Evolutionary conservation across 2,329 filamentous ascomycete species (phyloP).

Genomic region (Clarireedia hainanense): DNA sequence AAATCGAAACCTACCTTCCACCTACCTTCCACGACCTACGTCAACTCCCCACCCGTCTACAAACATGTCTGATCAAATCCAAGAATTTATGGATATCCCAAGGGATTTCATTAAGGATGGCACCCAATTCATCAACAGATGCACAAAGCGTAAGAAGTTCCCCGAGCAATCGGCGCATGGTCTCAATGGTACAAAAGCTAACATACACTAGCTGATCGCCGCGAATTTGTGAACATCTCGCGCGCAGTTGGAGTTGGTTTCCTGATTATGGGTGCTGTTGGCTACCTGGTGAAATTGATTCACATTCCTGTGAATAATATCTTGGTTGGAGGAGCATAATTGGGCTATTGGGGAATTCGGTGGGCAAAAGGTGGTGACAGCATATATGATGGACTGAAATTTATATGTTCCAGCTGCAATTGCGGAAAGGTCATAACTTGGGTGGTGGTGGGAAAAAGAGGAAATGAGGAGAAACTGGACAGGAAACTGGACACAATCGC

Average conservation of each 20-base stretch:
- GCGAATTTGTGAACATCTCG: conserved; percentile 38
- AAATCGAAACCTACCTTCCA: neutral
- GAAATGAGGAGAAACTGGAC: neutral
- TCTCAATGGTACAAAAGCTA: neutral
- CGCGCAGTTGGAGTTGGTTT: conserved; percentile 45
- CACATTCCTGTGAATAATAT: conserved; percentile 48
- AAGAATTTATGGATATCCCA: conserved; percentile 48
- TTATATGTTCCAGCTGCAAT: too few species aligned
- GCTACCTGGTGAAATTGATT: conserved; percentile 44
- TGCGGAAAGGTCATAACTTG: too few species aligned
- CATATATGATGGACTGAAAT: neutral
- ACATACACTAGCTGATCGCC: conserved; percentile 29
- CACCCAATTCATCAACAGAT: conserved; percentile 35
- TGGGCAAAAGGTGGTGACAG: neutral
- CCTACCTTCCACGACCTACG: neutral
- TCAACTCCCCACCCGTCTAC: neutral
- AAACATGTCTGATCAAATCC: conserved; percentile 46
- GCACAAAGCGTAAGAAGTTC: conserved; percentile 35
- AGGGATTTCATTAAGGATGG: conserved; percentile 39
- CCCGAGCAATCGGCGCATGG: neutral
- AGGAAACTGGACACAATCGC: neutral
- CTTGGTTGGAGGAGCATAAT: conserved; percentile 36
- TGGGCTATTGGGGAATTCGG: neutral
- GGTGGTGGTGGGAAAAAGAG: neutral
- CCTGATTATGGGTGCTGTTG: conserved; percentile 44